A percentile compares a stretch with the other conserved stretches of the same genome.
Evolutionary conservation across 768 basidiomycete genomes (phyloP).

Genomic region (Terana coerulea): DNA sequence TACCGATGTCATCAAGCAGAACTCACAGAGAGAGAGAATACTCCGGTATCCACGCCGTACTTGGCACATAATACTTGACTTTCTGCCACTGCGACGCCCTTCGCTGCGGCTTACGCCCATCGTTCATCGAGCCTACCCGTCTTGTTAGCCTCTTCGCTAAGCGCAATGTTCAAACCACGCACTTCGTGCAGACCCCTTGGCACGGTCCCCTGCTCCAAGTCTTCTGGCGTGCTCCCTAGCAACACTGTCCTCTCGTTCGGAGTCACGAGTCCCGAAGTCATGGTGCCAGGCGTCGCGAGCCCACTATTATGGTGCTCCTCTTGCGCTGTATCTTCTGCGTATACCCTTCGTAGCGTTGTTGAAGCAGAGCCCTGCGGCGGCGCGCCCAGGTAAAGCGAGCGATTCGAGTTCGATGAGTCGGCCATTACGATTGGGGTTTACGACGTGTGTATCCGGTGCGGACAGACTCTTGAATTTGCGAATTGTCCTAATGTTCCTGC

Average conservation of each 20-base stretch:
- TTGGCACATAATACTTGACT: slow-evolving; percentile 74
- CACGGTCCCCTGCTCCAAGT: slow-evolving; percentile 3
- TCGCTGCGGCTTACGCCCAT: neutral
- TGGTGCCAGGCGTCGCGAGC: neutral
- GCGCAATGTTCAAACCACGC: no score
- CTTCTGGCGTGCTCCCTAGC: slow-evolving; percentile 2
- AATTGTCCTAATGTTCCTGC: no score
- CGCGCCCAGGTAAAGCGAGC: no score
- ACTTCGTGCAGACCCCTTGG: neutral
- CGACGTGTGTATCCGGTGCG: no score
- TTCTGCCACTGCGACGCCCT: slow-evolving; percentile 33
- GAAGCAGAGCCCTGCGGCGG: slow-evolving; percentile 12
- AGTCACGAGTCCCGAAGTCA: no score
- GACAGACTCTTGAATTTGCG: no score
- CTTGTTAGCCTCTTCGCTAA: no score
- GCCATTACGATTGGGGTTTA: no score
- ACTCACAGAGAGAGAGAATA: slow-evolving; percentile 68
- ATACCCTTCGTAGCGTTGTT: slow-evolving; percentile 9
- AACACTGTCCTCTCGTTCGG: slow-evolving; percentile 13
- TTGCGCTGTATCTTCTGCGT: no score
- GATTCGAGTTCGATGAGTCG: no score
- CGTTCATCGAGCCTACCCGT: no score
- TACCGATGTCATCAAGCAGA: neutral
- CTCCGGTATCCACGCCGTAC: slow-evolving; percentile 73
- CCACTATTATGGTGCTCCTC: neutral